These are phyloP conservation scores for Phaseolus lunatus DNA, from an alignment of 306 rosid species.

Conservation along the genomic window DNA sequence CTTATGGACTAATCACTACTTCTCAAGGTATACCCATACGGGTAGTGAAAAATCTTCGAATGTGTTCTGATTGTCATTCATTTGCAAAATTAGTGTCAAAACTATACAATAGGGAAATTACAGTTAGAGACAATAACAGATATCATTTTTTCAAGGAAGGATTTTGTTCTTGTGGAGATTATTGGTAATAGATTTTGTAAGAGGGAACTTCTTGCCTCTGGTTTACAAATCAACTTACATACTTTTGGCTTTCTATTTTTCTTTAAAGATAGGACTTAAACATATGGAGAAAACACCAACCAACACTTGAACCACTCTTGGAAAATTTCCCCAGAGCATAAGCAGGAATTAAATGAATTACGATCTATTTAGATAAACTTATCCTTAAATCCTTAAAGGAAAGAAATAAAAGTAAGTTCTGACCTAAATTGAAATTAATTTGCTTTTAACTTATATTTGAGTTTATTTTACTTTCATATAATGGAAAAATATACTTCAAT, in stretches of 20 bases:
- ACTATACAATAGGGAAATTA: constrained; percentile 66
- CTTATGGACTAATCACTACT: constrained; percentile 73
- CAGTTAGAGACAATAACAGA: constrained; percentile 70
- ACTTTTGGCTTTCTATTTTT: not conserved
- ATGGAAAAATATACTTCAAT: too few species aligned
- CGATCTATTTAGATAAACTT: too few species aligned
- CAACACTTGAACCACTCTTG: not conserved
- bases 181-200: constrained; percentile 58
- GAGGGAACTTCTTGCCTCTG: not conserved
- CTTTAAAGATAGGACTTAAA: not conserved
- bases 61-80: constrained; percentile 82
- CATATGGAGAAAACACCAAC: not conserved
- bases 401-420: too few species aligned
- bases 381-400: too few species aligned
- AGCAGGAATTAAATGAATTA: not conserved
- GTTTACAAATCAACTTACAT: constrained; percentile 39
- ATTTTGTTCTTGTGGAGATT: constrained; percentile 73
- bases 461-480: too few species aligned
- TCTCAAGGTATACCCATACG: constrained; percentile 59
- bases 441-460: too few species aligned
- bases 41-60: constrained; percentile 76
- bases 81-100: constrained; percentile 70
- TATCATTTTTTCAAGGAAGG: constrained; percentile 74
- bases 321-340: not conserved
- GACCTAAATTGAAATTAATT: too few species aligned